Evolutionary conservation across 2,329 filamentous ascomycete species (phyloP).

Genomic region (Microascus cirrosus): DNA sequence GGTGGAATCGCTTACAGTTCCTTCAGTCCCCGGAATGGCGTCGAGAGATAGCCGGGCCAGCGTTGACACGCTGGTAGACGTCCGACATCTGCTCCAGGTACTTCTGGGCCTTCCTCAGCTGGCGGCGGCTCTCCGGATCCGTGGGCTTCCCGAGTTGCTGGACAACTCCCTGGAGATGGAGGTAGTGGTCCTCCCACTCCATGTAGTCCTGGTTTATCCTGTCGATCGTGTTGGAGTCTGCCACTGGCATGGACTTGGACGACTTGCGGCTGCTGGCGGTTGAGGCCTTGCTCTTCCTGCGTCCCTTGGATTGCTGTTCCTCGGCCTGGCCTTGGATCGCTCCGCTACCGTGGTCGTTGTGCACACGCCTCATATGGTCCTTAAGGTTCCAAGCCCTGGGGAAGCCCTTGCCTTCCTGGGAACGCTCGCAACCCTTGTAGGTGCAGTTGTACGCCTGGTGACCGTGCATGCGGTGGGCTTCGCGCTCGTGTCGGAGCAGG

Average conservation of each 20-base stretch:
- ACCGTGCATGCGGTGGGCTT: conserved; percentile 91
- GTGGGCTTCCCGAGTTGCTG: conserved; percentile 35
- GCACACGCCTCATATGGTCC: conserved; percentile 95
- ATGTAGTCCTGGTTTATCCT: conserved; percentile 17
- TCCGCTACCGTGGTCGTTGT: conserved; percentile 46
- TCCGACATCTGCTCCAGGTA: conserved; percentile 40
- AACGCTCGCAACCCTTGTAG: conserved; percentile 78
- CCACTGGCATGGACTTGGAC: conserved; percentile 12
- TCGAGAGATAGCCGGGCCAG: not conserved
- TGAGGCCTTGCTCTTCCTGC: conserved; percentile 39
- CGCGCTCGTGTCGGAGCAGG: conserved; percentile 85
- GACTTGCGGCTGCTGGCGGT: conserved; percentile 17
- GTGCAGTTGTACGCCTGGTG: conserved; percentile 88
- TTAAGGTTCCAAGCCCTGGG: conserved; percentile 90
- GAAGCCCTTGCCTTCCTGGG: conserved; percentile 75
- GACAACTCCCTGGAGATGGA: conserved; percentile 49
- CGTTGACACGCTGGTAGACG: conserved; percentile 17
- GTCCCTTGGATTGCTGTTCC: conserved; percentile 32
- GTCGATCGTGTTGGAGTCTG: conserved; percentile 8
- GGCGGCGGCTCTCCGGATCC: conserved; percentile 40
- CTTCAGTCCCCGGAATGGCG: conserved; percentile 1
- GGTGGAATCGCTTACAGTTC: not conserved
- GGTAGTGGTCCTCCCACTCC: conserved; percentile 52
- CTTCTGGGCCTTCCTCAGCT: conserved; percentile 38
- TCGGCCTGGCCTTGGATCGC: conserved; percentile 11